Conservation (phyloP, 2,329 filamentous ascomycete species). For the Pseudogymnoascus sp. region DNA sequence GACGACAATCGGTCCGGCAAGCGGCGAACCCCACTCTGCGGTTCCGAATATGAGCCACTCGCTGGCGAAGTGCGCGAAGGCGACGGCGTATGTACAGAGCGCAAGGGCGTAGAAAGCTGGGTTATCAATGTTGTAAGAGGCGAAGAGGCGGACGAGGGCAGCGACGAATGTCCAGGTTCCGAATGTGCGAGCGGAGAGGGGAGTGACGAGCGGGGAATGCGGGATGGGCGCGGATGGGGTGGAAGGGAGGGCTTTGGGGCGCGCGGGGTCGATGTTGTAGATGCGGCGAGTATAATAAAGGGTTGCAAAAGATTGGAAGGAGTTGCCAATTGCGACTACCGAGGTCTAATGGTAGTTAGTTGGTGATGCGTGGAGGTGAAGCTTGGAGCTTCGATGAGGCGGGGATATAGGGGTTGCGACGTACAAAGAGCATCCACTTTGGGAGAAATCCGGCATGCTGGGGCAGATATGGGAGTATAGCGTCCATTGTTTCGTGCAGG, state of each 20-base stretch:
- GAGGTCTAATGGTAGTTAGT: conserved; percentile 53
- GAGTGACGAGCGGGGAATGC: conserved; percentile 48
- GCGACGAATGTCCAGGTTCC: conserved; percentile 56
- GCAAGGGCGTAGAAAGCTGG: conserved; percentile 50
- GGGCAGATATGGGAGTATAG: conserved; percentile 15
- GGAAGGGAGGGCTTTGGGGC: conserved; percentile 26
- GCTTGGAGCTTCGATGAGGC: background rate
- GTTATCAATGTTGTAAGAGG: conserved; percentile 54
- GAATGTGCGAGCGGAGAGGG: conserved; percentile 70
- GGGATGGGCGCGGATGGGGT: conserved; percentile 36
- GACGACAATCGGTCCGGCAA: conserved; percentile 47
- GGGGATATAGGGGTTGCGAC: conserved; percentile 17
- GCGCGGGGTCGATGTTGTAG: conserved; percentile 55
- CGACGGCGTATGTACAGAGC: conserved; percentile 52
- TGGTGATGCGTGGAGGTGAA: conserved; percentile 1
- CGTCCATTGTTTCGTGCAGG: background rate
- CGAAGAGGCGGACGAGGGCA: conserved; percentile 50
- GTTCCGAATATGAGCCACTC: conserved; percentile 77
- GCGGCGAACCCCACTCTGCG: conserved; percentile 52
- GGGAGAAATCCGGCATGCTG: conserved; percentile 43
- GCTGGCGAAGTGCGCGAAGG: conserved; percentile 42
- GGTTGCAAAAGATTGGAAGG: conserved; percentile 72
- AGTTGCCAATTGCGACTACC: conserved; percentile 73
- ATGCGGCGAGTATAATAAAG: conserved; percentile 76
- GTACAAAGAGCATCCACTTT: conserved; percentile 57